Percentiles rank a stretch among this genome's conserved stretches.
These are phyloP conservation scores for Solanum habrochaites DNA, from an alignment of 257 asterid genomes.

Conservation along the genomic window DNA sequence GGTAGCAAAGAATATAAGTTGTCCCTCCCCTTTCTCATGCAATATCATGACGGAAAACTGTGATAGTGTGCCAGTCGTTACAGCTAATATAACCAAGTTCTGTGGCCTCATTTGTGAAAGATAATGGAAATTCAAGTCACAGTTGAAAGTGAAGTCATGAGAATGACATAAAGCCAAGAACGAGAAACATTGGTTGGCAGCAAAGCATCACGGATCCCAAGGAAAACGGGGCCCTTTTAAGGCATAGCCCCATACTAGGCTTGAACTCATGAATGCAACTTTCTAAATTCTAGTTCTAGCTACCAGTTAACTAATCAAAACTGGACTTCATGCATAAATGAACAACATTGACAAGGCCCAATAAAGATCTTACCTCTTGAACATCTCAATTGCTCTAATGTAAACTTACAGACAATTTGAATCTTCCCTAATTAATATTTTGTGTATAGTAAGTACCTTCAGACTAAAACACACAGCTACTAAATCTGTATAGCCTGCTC, in stretches of 20 bases:
- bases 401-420: not conserved
- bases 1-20: not conserved
- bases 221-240: not conserved
- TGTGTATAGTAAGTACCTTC: not conserved
- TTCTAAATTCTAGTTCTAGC: not conserved
- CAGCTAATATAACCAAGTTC: not conserved
- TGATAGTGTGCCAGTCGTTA: not conserved
- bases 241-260: not conserved
- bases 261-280: not conserved
- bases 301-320: not conserved
- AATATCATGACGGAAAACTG: not conserved
- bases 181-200: not conserved
- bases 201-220: not conserved
- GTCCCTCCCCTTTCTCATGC: not conserved
- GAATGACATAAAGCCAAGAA: not conserved
- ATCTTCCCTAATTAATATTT: not conserved
- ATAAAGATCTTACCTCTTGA: not conserved
- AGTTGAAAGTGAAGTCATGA: not conserved
- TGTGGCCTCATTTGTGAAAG: not conserved
- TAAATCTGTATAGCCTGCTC: not conserved
- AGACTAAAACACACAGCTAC: not conserved
- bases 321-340: not conserved
- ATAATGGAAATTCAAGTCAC: not conserved
- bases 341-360: not conserved
- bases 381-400: not conserved